A percentile compares a stretch with the other conserved stretches of the same genome.
Conservation (phyloP, 225 moss, liverwort and hornwort genomes). For the Anthoceros angustus region DNA sequence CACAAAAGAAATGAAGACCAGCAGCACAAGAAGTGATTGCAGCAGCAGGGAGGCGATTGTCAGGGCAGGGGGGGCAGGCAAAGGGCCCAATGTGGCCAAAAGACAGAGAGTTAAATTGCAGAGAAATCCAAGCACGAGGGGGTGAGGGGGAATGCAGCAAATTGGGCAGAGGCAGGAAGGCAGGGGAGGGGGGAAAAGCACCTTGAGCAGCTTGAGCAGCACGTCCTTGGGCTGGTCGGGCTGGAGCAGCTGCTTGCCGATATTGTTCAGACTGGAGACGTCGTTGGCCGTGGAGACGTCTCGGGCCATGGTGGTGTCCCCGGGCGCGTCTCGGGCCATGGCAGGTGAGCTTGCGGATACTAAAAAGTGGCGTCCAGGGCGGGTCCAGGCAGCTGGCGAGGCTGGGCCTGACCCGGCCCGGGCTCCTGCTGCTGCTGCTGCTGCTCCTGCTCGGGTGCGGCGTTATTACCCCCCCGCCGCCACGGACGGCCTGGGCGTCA, state of each 20-base stretch:
- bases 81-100: background rate
- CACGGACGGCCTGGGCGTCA: too few relatives aligned
- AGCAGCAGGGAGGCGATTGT: too few relatives aligned
- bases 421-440: background rate
- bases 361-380: background rate
- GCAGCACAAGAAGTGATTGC: too few relatives aligned
- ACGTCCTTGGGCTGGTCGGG: slow-evolving; percentile 56
- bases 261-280: slow-evolving; percentile 17
- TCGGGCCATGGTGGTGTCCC: background rate
- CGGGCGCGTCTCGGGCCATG: background rate
- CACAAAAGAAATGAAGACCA: too few relatives aligned
- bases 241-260: slow-evolving; percentile 64
- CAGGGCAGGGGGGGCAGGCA: too few relatives aligned
- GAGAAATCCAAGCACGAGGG: background rate
- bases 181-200: slow-evolving; percentile 14
- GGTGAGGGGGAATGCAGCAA: background rate
- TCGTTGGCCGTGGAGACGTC: background rate
- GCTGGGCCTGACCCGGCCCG: background rate
- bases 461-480: too few relatives aligned
- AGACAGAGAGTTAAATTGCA: background rate
- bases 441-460: background rate
- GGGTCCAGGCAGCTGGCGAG: background rate
- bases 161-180: background rate
- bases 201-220: slow-evolving; percentile 56
- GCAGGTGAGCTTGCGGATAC: background rate